These are phyloP conservation scores for Penstemon newberryi DNA, from an alignment of 257 asterid genomes.

Conservation along the genomic window DNA sequence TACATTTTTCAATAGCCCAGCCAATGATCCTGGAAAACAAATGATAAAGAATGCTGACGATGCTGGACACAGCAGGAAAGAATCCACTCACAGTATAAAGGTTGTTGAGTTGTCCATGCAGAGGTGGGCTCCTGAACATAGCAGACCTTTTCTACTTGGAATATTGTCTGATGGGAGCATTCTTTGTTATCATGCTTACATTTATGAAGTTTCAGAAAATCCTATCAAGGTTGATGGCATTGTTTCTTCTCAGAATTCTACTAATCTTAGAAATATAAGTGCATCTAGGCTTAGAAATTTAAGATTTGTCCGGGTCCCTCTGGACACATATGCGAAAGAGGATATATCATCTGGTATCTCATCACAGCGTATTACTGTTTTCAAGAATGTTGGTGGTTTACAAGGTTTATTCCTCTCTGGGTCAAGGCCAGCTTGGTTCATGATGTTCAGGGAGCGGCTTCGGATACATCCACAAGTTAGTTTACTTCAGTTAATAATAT, in stretches of 20 bases:
- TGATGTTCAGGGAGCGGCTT: conserved; percentile 92
- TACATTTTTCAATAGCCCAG: conserved; percentile 49
- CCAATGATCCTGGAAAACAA: conserved; percentile 38
- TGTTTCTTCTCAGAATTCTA: conserved; percentile 42
- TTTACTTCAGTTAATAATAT: conserved; percentile 28
- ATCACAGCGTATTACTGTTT: conserved; percentile 63
- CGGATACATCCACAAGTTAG: conserved; percentile 91
- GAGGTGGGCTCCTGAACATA: conserved; percentile 74
- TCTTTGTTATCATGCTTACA: conserved; percentile 86
- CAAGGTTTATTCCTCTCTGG: conserved; percentile 88
- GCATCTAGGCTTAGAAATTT: conserved; percentile 86
- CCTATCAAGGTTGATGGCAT: conserved; percentile 56
- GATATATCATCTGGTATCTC: conserved; percentile 64
- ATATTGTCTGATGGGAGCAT: conserved; percentile 91
- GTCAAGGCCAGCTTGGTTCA: conserved; percentile 85
- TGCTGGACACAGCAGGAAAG: conserved; percentile 63
- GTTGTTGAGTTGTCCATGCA: conserved; percentile 93
- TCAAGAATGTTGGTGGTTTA: conserved; percentile 87
- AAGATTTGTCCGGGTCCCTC: conserved; percentile 70
- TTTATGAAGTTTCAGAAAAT: conserved; percentile 70
- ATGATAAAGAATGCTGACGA: conserved; percentile 47
- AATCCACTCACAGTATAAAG: conserved; percentile 53
- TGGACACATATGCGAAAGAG: conserved; percentile 78
- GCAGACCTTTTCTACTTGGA: conserved; percentile 85
- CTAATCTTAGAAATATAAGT: conserved; percentile 46